Conservation (phyloP, 768 basidiomycete species). For the Termitomyces sp. region DNA sequence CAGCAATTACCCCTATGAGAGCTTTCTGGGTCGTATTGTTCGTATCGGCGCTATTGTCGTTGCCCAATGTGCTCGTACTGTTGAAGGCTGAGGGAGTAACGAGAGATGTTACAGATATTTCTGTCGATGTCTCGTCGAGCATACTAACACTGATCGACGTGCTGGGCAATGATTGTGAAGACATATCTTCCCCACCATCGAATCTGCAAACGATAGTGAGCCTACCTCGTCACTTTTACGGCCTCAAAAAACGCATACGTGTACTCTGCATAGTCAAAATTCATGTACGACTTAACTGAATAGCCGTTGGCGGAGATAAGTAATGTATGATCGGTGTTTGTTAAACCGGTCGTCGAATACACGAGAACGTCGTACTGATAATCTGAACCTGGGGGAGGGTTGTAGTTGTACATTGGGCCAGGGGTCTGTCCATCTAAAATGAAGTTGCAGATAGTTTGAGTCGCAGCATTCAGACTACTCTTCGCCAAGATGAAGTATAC, state of each 20-base stretch:
- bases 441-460: slow-evolving; percentile 25
- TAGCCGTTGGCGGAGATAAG: slow-evolving; percentile 28
- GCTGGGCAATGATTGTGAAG: neutral
- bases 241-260: slow-evolving; percentile 27
- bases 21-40: neutral
- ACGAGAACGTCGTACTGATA: slow-evolving; percentile 30
- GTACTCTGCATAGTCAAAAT: slow-evolving; percentile 41
- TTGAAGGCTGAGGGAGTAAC: neutral
- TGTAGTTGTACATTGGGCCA: slow-evolving; percentile 23
- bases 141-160: neutral
- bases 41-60: neutral
- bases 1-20: slow-evolving; percentile 9
- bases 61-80: neutral
- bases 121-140: neutral
- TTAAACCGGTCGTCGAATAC: slow-evolving; percentile 23
- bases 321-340: slow-evolving; percentile 26
- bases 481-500: slow-evolving; percentile 34
- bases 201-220: neutral
- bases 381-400: slow-evolving; percentile 19
- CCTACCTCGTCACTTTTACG: neutral
- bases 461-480: slow-evolving; percentile 14
- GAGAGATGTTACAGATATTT: neutral
- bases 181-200: neutral
- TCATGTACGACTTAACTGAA: slow-evolving; percentile 26
- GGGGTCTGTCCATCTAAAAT: slow-evolving; percentile 26